Evolutionary conservation across 1,284 basidiomycete species (phyloP).

Genomic region (Rhodotorula sp.): DNA sequence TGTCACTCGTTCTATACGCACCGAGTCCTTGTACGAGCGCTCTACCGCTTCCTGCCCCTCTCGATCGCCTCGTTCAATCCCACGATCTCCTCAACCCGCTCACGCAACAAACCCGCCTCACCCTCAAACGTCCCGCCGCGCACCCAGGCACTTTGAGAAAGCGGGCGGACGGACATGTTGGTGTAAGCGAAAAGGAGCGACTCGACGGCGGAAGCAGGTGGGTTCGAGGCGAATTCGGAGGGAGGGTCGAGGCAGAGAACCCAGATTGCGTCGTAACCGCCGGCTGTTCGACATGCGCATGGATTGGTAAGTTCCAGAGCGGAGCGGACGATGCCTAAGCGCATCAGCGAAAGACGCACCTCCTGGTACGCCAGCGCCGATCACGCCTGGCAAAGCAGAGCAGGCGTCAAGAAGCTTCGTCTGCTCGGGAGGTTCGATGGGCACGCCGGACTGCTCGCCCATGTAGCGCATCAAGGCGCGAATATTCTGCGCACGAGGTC

Average conservation of each 20-base stretch:
- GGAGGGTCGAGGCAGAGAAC: slow-evolving; percentile 73
- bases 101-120: slow-evolving; percentile 22
- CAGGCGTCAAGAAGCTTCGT: slow-evolving; percentile 81
- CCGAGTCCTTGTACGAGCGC: no score
- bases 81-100: slow-evolving; percentile 14
- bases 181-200: slow-evolving; percentile 12
- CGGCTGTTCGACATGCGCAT: slow-evolving; percentile 60
- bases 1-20: no score
- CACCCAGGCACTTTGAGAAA: slow-evolving; percentile 71
- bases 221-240: not conserved
- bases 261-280: slow-evolving; percentile 97
- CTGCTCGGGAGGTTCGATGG: slow-evolving; percentile 89
- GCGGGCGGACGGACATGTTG: slow-evolving; percentile 65
- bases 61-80: slow-evolving; percentile 25
- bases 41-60: not conserved
- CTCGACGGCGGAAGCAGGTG: slow-evolving; percentile 44
- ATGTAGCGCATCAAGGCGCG: slow-evolving; percentile 81
- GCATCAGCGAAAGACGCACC: slow-evolving; percentile 57
- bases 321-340: no score
- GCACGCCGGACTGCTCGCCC: slow-evolving; percentile 74
- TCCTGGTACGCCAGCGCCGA: slow-evolving; percentile 94
- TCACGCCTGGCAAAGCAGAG: slow-evolving; percentile 67
- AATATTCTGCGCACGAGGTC: slow-evolving; percentile 58
- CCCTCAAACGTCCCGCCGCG: slow-evolving; percentile 54
- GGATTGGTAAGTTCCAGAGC: no score